Conservation (phyloP, 2,329 filamentous ascomycete genomes). For the Saccharata proteae region DNA sequence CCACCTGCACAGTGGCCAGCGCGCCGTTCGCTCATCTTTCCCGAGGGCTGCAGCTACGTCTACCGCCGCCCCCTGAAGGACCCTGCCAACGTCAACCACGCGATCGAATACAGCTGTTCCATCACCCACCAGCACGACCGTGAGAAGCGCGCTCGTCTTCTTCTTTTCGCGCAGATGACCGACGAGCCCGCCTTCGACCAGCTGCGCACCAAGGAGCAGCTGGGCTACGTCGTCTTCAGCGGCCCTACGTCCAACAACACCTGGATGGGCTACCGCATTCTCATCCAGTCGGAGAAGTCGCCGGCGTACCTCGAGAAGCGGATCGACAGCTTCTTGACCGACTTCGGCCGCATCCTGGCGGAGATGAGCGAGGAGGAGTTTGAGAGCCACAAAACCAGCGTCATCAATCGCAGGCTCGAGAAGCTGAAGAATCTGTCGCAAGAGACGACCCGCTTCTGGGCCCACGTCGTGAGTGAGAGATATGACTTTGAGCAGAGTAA, state of each 20-base stretch:
- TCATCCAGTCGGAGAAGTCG: conserved; percentile 86
- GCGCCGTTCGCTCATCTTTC: conserved; percentile 62
- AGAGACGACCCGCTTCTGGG: conserved; percentile 74
- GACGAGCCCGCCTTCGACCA: conserved; percentile 93
- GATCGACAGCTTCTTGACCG: conserved; percentile 71
- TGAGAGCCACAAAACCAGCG: conserved; percentile 77
- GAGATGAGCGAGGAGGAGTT: conserved; percentile 77
- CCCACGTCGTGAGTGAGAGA: conserved; percentile 70
- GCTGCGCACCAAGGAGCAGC: conserved; percentile 89
- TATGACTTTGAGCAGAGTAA: conserved; percentile 82
- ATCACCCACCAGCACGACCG: conserved; percentile 44
- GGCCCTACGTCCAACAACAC: conserved; percentile 63
- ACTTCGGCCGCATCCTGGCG: conserved; percentile 53
- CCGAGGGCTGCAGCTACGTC: conserved; percentile 68
- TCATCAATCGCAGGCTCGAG: conserved; percentile 80
- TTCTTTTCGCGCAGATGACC: conserved; percentile 78
- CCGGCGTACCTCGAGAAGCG: conserved; percentile 74
- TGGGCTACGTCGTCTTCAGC: conserved; percentile 92
- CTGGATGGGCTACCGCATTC: conserved; percentile 65
- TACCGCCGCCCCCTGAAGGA: conserved; percentile 75
- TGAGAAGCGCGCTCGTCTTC: conserved; percentile 58
- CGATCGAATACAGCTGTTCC: conserved; percentile 37
- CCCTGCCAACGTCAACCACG: conserved; percentile 63
- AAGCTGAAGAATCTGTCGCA: conserved; percentile 85
- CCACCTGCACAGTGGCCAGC: conserved; percentile 71